Base-by-base conservation (phyloP, 1,139 yeast genomes). In the Candida sp. region DNA sequence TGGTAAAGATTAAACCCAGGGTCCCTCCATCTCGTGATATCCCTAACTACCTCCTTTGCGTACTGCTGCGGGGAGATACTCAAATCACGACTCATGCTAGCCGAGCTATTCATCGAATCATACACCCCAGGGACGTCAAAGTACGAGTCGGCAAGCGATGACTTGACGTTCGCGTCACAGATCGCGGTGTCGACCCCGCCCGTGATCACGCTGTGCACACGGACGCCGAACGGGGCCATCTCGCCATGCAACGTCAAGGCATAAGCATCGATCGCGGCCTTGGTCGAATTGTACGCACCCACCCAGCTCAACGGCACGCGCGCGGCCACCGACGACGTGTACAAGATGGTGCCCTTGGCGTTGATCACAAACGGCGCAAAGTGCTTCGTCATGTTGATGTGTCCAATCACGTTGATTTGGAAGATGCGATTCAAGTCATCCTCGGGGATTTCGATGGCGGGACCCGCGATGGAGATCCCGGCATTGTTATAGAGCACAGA, bases 191-290 rank as follows among this genome's bases (percentile, higher is more conserved):
- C 61, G 3, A 75, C 78, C 3, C 75, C 78, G 3, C 80, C 79
- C 5, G 79, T 72, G 33, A 73, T 71, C 4, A 75, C 68, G 43
- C 70, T 63, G 55, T 72, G 73, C 5, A 75, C 80, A 26, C 59
- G 53, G 7, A 71, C 76, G 0, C 71, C 77, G 51, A 71, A 72
- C 0, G 78, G 78, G 48, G 60, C 58, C 69, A 90, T 65, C 67
- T 90, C 96, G 32, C 87, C 63, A 45, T 87, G 81, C 50, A 89
- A 72, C 2, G 79, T 78, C 48, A 81, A 77, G 1, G 90, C 88
- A 63, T 85, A 90, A 53, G 81, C 85, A 61, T 87, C 90, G 50
- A 90, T 81, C 1, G 96, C 96, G 2, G 96, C 91, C 54, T 75
- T 74, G 39, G 77, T 67, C 4, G 78, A 63, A 53, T 69, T 64